Evolutionary conservation across 208 protist genomes (phyloP).

Genomic region (Acanthamoeba royreba): DNA sequence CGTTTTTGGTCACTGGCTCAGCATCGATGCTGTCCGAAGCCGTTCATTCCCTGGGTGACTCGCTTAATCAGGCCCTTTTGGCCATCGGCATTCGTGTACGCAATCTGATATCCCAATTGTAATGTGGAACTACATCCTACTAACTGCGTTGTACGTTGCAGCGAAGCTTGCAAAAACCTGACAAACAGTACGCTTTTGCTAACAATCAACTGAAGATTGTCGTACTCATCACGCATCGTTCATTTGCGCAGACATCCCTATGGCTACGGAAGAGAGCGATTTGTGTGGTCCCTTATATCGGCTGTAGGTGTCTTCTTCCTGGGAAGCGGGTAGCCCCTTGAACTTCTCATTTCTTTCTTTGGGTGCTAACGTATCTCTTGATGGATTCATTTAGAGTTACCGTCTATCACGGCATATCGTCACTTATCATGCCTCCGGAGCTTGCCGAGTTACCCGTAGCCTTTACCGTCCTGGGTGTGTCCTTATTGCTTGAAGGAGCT

Average conservation of each 20-base stretch:
- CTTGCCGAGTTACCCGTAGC: neutral
- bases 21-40: conserved; percentile 9
- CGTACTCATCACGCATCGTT: neutral
- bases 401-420: neutral
- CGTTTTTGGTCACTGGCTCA: neutral
- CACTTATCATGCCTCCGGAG: neutral
- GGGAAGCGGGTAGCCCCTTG: neutral
- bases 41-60: conserved; percentile 12
- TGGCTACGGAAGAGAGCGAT: neutral
- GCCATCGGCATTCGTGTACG: neutral
- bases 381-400: neutral
- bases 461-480: neutral
- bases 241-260: conserved; percentile 19
- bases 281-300: conserved; percentile 36
- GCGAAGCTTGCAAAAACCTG: conserved; percentile 9
- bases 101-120: no score
- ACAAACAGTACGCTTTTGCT: neutral
- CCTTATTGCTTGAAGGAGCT: neutral
- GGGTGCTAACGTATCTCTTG: no score
- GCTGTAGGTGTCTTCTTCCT: neutral
- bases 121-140: no score
- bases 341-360: neutral
- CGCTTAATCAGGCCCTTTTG: conserved; percentile 8
- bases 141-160: no score
- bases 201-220: neutral